Base-by-base conservation (phyloP, 495 filamentous ascomycete genomes). In the Aspergillus cristatus region DNA sequence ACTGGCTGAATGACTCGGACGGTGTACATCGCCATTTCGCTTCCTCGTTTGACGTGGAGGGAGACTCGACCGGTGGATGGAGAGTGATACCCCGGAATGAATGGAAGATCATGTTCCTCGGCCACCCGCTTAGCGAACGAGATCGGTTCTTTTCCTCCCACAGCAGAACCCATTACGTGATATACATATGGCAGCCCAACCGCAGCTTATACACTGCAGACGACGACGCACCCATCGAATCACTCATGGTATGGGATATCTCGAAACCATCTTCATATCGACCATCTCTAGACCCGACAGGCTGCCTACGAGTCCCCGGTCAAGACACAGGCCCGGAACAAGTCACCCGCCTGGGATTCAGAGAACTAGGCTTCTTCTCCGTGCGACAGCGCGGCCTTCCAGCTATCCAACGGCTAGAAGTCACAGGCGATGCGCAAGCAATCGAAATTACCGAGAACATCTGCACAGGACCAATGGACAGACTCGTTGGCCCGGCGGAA, bases 91-190 rank as follows among this genome's bases (percentile, higher is more conserved):
- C 71, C 17, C 75, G 79, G n/a, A 81, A 76, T 41, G 78, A 84
- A 48, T 84, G 75, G 74, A 78, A 79, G 46, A 72, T 82, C 7
- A 73, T 79, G 57, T 75, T 74, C 37, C 59, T 75, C 3, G 78
- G 76, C 5, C 67, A 81, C 18, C 74, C 78, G 3, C 46, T 82
- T 7, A 76, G 73, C 48, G 62, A 67, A 14, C 54, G 63, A 30
- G 75, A 82, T 42, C 71, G 78, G 4, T 82, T 82, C 62, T 81
- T 74, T 57, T 81, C 78, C 1, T 51, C 71, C 1, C 80, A 84
- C 48, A 81, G 59, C 22, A 43, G 70, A 8, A 74, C 67, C 0
- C 74, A 83, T 41, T 84, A 82, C 48, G 76, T 71, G 18, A 63
- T 81, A 2, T 84, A 83, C 50, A 62, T 75, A 15, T 82, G 78